A percentile compares a stretch with the other conserved stretches of the same genome.
These are phyloP conservation scores for Trichoderma arundinaceum DNA, from an alignment of 2,329 filamentous ascomycete species.

Conservation along the genomic window DNA sequence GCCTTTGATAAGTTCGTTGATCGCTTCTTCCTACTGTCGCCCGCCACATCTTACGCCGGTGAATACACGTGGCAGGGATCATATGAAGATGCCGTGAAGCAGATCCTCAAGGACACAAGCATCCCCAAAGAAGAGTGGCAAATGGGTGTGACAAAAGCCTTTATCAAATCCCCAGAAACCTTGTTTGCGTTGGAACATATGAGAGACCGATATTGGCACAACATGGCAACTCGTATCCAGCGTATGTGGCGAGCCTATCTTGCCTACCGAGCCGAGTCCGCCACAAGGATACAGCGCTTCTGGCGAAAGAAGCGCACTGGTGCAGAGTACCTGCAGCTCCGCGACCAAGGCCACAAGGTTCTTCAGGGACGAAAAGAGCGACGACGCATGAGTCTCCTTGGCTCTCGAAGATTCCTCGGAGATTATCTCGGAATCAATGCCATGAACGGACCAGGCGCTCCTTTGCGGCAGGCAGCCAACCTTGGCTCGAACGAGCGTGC, in stretches of 20 bases:
- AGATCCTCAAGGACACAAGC: constrained; percentile 94
- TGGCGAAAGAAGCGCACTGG: constrained; percentile 94
- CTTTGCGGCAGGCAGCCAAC: constrained; percentile 76
- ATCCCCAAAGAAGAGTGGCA: constrained; percentile 96
- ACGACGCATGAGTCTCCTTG: constrained; percentile 86
- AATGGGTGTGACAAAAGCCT: constrained; percentile 94
- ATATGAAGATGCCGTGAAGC: constrained; percentile 82
- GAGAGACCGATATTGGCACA: constrained; percentile 98
- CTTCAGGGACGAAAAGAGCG: constrained; percentile 88
- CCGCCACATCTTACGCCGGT: constrained; percentile 92
- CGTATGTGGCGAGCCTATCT: constrained; percentile 96
- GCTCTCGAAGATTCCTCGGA: constrained; percentile 89
- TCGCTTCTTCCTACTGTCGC: constrained; percentile 92
- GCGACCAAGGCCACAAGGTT: constrained; percentile 84
- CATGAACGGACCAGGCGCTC: constrained; percentile 75
- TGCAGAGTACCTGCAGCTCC: constrained; percentile 83
- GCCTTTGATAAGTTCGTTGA: constrained; percentile 98
- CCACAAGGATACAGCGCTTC: constrained; percentile 91
- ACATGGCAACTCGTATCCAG: constrained; percentile 98
- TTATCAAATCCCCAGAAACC: constrained; percentile 97
- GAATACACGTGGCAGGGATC: constrained; percentile 97
- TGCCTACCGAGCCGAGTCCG: constrained; percentile 88
- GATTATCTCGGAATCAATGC: constrained; percentile 93
- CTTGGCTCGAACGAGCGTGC: constrained; percentile 74
- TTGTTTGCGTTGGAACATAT: constrained; percentile 96